phyloP scores from a whole-genome alignment of 2,329 filamentous ascomycete species.

The Pyrenophora graminea region DNA sequence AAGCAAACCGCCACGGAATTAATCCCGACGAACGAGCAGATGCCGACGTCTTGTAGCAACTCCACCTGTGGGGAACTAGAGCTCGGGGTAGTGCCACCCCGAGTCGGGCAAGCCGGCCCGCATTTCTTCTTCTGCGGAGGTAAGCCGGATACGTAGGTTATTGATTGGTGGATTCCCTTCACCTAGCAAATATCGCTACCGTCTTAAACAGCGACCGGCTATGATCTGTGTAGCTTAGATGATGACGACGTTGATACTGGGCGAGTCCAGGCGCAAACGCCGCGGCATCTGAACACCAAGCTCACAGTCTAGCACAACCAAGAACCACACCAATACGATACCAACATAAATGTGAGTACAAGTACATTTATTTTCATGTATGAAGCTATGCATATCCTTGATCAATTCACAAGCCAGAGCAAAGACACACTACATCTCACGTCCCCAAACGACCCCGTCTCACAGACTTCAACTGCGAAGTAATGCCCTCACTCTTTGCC shows the following conservation, averaged over 20 bases:
- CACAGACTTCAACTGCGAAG: neutral
- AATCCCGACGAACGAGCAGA: conserved; percentile 20
- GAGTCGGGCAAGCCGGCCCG: conserved; percentile 33
- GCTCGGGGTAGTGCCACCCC: conserved; percentile 30
- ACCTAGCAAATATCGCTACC: neutral
- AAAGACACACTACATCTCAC: no score
- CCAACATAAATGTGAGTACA: no score
- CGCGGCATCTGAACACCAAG: conserved; percentile 13
- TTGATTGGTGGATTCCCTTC: conserved; percentile 3
- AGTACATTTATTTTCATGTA: neutral
- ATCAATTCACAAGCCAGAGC: neutral
- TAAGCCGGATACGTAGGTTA: conserved; percentile 4
- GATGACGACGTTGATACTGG: neutral
- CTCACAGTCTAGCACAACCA: neutral
- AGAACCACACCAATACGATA: no score
- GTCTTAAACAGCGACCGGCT: neutral
- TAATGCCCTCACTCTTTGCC: conserved; percentile 1
- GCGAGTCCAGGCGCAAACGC: conserved; percentile 9
- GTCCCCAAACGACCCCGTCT: neutral
- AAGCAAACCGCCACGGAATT: conserved; percentile 4
- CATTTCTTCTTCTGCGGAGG: conserved; percentile 20
- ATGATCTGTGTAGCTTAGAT: neutral
- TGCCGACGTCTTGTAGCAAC: conserved; percentile 20
- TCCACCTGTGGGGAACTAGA: conserved; percentile 17
- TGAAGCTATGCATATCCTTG: neutral